phyloP scores from a whole-genome alignment of 169 alveolate genomes.

The Eimeria maxima region DNA sequence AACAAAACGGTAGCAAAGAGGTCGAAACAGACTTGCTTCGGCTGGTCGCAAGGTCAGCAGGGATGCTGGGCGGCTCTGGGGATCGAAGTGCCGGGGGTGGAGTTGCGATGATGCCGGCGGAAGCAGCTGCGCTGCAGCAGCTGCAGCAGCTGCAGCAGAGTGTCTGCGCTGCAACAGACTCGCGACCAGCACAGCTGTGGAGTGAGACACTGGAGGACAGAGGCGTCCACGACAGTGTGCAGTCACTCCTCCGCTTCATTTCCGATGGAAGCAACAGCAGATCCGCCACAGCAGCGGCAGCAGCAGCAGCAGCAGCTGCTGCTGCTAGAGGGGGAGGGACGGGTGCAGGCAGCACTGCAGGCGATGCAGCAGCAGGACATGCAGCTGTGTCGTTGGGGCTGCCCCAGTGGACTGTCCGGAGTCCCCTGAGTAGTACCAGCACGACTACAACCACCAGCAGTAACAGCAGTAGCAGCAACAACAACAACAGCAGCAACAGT shows the following conservation, averaged over 20 bases:
- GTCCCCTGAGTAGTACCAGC: too few species aligned
- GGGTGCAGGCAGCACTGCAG: not conserved
- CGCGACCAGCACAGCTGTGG: too few species aligned
- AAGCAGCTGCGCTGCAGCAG: too few species aligned
- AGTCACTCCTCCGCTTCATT: not conserved
- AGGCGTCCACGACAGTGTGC: not conserved
- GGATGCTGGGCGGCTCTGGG: not conserved
- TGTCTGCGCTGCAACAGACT: too few species aligned
- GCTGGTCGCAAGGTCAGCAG: constrained; percentile 5
- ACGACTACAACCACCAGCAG: too few species aligned
- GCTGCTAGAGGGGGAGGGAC: constrained; percentile 4
- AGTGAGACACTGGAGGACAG: not conserved
- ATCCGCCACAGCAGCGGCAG: constrained; percentile 26
- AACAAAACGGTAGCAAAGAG: not conserved
- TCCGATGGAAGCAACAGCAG: not conserved
- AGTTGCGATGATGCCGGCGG: not conserved
- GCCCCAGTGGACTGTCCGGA: not conserved
- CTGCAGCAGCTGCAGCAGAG: not conserved
- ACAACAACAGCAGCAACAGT: too few species aligned
- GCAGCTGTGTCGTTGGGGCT: not conserved
- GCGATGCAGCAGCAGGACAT: not conserved
- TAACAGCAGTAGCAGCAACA: too few species aligned
- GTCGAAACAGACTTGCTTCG: not conserved
- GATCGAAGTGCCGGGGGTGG: not conserved
- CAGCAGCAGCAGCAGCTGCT: constrained; percentile 34